Evolutionary conservation across 2,329 filamentous ascomycete genomes (phyloP).

Genomic region (Diaporthe batatas): DNA sequence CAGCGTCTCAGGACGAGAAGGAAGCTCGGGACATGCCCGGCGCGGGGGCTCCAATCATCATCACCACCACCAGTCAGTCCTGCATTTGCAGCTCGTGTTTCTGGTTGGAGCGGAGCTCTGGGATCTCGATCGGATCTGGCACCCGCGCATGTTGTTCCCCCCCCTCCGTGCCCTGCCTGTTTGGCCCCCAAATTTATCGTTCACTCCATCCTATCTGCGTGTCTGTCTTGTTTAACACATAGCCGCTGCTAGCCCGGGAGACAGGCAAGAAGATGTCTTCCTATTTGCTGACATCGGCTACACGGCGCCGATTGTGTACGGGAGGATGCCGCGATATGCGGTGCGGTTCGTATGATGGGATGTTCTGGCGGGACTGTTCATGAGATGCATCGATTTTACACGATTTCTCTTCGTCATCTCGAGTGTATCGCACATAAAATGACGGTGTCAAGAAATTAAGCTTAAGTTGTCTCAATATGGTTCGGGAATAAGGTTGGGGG

Average conservation of each 20-base stretch:
- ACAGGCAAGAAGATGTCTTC: no score
- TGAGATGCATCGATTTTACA: no score
- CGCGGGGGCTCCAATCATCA: slow-evolving; percentile 23
- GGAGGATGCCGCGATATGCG: neutral
- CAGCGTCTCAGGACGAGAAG: neutral
- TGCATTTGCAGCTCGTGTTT: neutral
- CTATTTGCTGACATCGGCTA: neutral
- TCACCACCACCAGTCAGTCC: no score
- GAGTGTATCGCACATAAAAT: neutral
- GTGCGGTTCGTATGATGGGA: neutral
- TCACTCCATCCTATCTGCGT: neutral
- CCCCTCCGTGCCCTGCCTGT: neutral
- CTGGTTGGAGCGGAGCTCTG: neutral
- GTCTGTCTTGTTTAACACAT: slow-evolving; percentile 3
- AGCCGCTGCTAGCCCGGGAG: slow-evolving; percentile 5
- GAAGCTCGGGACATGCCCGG: slow-evolving; percentile 14
- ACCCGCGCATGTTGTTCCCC: neutral
- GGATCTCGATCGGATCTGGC: slow-evolving; percentile 30
- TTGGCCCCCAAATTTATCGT: neutral
- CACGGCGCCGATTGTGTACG: neutral
- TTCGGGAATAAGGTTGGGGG: neutral
- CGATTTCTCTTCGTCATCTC: neutral
- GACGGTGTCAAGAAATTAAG: neutral
- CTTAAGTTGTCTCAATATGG: neutral
- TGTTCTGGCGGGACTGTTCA: neutral